Base-by-base conservation (phyloP, 2,329 filamentous ascomycete species). In the Colletotrichum spaethianum region DNA sequence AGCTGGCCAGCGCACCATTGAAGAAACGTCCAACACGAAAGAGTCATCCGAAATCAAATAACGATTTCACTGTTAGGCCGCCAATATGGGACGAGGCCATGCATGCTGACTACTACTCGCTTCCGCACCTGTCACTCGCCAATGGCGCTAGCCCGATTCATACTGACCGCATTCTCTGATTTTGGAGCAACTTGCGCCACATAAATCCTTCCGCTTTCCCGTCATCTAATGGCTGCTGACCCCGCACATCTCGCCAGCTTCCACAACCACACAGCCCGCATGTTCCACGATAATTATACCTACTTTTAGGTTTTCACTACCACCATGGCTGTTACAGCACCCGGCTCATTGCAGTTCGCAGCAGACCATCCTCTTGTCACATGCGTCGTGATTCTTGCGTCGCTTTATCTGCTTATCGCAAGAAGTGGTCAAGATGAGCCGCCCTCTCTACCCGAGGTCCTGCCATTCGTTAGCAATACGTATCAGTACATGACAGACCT, bases 391-490 rank as follows among this genome's bases (percentile, higher is more conserved):
- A 4, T 52, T 14, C 3, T 62, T 2, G 33, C 46, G 1, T 23
- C 60, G 9, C 2, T 38, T 0, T 26, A 12, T 9, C 16, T 62
- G 1, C 14, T 62, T 26, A 7, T 48, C 23, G 44, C 33, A 11
- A n/a, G 23, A 1, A 31, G 2, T 40, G 20, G 33, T 8, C 31
- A 40, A 14, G 60, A 70, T 69, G 69, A 60, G 3, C 72, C 72
- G 0, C 72, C 72, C 9, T 53, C 48, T 1, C 40, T 74, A 6
- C 42, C 65, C 3, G 75, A 76, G 16, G 26, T 68, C 4, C 56
- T 77, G 31, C 76, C 75, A 0, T 74, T 72, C 56, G 23, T 77
- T 18, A 69, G 33, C 42, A 77, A 77, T 31, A 73, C 74, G 0
- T 67, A 65, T 38, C 73, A 75, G 8, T 77, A 71, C 44, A 67